Evolutionary conservation across 2,329 filamentous ascomycete species (phyloP), one percentile per base, ranked within the genome.

Genomic region (Phaeosphaeriaceae sp.): DNA sequence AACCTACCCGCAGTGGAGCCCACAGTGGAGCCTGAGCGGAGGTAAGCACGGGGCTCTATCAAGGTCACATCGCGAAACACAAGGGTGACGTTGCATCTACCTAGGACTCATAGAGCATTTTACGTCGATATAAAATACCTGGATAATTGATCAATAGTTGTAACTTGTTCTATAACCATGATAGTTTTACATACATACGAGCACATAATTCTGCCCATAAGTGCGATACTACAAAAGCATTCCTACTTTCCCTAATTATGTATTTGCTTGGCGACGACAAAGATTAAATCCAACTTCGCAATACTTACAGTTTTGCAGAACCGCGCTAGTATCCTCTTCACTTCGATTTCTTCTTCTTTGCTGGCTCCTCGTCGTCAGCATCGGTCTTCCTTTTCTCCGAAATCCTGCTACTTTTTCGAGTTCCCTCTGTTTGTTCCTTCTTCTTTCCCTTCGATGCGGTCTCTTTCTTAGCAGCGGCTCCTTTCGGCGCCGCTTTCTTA

Each of bases 311-410:
- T 3, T 13, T 36, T 36, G 3, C 7, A 15, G 3, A 13, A 15
- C 13, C 31, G 13, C 31, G 3, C 13, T 36, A 3, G 11, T 15
- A 7, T 7, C 13, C 3, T 11, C 25, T 27, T 36, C 13, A 49
- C 22, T 25, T 50, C 19, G 24, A 47, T 25, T 68, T 70, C 57
- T 63, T 67, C 61, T 63, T 62, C 56, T 61, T 66, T n/a, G 63
- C 57, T 19, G 58, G 54, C n/a, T 59, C 60, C 3, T 63, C 59
- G 36, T 62, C 58, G 2, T 65, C 65, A 3, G 56, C 61, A 15
- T 69, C 63, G 25, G 56, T 60, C 54, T 68, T 68, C 40, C 66
- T 67, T 52, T 67, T 69, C 36, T 66, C 66, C 6, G 57, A 22
- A 49, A 65, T 55, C 19, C 53, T 42, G 36, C 53, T 55, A 51